Base-by-base conservation (phyloP, 768 basidiomycete species). In the Lyophyllum atratum region DNA sequence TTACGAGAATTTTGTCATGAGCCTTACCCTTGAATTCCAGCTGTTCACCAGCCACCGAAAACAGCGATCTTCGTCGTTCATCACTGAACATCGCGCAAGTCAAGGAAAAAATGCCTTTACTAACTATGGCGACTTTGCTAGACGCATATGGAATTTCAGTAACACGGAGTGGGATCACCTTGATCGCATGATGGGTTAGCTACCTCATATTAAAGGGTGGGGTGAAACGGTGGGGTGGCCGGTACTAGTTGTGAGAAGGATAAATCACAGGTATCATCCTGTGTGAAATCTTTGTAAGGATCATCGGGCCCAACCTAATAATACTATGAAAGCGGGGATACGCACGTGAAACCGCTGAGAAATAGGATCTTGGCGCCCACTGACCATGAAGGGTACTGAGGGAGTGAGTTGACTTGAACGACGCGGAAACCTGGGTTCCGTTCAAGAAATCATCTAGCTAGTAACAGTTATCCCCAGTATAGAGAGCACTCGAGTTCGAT, bases 51-150 rank as follows among this genome's bases (percentile, higher is more conserved):
- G 84, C 84, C 84, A 22, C 85, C 84, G 58, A 85, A 85, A 14
- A 84, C 67, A 5, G 80, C 83, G 43, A 81, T 78, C 61, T 75
- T 81, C 2, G 79, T 87, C 85, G 49, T 76, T 73, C 84, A 87
- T 85, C 51, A 85, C 77, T 81, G 65, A 86, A 86, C 78, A 85
- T 79, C 0, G 85, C 82, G 57, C 85, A 86, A 1, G 85, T 86
- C 4, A 83, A 85, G 7, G 84, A 84, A 58, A 85, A 87, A 33
- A 75, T 72, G 11, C 73, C 76, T 46, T 79, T 79, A 62, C 61
- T 72, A 40, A 79, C 78, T 78, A 43, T 19, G 15, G 76, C 78
- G 25, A 80, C 72, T 51, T 80, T 78, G 44, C 78, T 80, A 52
- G 28, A 22, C 26, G 57, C 40, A 15, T 22, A 21, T 40, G 12